phyloP scores from a whole-genome alignment of 345 rosid genomes.

The Chamaenerion angustifolium region DNA sequence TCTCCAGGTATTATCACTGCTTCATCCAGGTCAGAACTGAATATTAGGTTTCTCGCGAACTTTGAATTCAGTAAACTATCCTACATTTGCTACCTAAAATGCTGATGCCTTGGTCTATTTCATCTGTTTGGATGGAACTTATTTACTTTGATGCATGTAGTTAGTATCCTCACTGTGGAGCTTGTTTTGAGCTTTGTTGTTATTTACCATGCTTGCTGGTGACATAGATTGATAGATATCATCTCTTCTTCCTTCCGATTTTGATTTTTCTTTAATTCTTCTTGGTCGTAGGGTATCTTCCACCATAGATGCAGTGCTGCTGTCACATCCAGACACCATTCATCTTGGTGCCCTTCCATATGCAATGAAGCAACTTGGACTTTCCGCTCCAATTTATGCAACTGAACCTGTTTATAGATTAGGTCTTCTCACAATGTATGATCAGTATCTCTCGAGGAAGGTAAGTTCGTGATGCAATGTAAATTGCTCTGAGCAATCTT shows the following conservation, averaged over 20 bases:
- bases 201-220: background rate
- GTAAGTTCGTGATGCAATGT: conserved; percentile 17
- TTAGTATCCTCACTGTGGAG: no score
- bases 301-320: conserved; percentile 66
- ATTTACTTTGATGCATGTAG: no score
- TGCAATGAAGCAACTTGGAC: conserved; percentile 78
- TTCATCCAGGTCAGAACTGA: background rate
- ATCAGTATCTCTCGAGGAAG: conserved; percentile 80
- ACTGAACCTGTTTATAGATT: conserved; percentile 75
- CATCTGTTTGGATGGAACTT: no score
- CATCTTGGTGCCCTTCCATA: conserved; percentile 94
- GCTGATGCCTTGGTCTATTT: no score
- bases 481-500: background rate
- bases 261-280: background rate
- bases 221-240: no score
- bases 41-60: background rate
- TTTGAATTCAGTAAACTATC: no score
- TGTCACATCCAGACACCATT: conserved; percentile 78
- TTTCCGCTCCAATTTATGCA: conserved; percentile 71
- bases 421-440: conserved; percentile 93
- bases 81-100: no score
- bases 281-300: conserved; percentile 53
- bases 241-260: background rate
- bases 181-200: background rate
- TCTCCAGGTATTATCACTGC: conserved; percentile 39